Percentiles rank a stretch among this genome's conserved stretches.
phyloP scores from a whole-genome alignment of 208 protist genomes.

The Crithidia expoeki region DNA sequence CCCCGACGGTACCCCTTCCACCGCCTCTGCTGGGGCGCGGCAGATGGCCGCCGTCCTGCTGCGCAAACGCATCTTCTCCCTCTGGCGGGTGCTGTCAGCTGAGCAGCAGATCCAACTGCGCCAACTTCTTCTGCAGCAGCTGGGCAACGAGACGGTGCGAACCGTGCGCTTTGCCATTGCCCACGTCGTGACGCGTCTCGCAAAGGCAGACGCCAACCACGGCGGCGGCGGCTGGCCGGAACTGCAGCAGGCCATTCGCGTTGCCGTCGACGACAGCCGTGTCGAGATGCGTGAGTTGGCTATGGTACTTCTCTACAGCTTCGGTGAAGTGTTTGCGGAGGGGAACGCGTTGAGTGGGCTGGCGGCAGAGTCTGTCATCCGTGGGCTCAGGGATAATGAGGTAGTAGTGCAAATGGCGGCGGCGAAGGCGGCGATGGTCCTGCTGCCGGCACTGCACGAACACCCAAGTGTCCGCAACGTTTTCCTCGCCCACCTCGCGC shows the following conservation, averaged over 20 bases:
- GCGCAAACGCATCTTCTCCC: slow-evolving; percentile 74
- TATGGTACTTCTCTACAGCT: slow-evolving; percentile 85
- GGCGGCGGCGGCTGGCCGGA: slow-evolving; percentile 60
- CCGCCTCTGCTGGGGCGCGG: slow-evolving; percentile 55
- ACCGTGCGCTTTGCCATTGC: slow-evolving; percentile 80
- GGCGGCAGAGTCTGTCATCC: slow-evolving; percentile 63
- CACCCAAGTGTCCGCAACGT: slow-evolving; percentile 33
- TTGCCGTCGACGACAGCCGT: slow-evolving; percentile 44
- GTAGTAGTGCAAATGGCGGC: slow-evolving; percentile 60
- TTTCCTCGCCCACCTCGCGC: slow-evolving; percentile 53
- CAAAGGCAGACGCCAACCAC: slow-evolving; percentile 60
- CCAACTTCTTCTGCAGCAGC: slow-evolving; percentile 63
- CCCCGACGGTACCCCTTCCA: slow-evolving; percentile 19
- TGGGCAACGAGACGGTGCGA: slow-evolving; percentile 61
- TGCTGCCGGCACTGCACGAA: slow-evolving; percentile 55
- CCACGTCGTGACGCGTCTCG: slow-evolving; percentile 76
- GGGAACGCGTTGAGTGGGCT: slow-evolving; percentile 32
- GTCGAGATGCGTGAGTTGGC: slow-evolving; percentile 82
- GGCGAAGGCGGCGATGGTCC: slow-evolving; percentile 59
- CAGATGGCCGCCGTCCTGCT: slow-evolving; percentile 87
- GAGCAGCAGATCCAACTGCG: slow-evolving; percentile 58
- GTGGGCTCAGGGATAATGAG: slow-evolving; percentile 65
- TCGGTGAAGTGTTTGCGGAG: slow-evolving; percentile 69
- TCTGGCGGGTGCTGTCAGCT: slow-evolving; percentile 62
- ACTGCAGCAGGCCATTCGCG: slow-evolving; percentile 63